Evolutionary conservation across 1,139 yeast species (phyloP).

Genomic region (Debaryomycetaceae sp.): DNA sequence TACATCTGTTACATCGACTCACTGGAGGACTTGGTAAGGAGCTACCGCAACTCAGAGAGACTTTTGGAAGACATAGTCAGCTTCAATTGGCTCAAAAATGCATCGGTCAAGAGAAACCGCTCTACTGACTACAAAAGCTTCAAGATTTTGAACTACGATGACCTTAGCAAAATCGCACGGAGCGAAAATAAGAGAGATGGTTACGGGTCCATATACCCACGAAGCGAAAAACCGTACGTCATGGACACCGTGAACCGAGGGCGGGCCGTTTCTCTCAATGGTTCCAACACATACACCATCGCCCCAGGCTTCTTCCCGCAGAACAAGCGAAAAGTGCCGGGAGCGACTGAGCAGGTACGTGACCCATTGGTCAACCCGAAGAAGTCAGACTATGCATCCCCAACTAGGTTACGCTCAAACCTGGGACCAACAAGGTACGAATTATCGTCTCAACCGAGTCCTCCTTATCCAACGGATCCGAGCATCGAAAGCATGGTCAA

Average conservation of each 20-base stretch:
- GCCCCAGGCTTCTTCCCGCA: slow-evolving; percentile 1
- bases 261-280: background rate
- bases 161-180: slow-evolving; percentile 1
- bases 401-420: background rate
- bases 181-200: slow-evolving; percentile 3
- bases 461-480: background rate
- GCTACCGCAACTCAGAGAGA: slow-evolving; percentile 2
- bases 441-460: background rate
- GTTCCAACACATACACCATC: slow-evolving; percentile 1
- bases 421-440: background rate
- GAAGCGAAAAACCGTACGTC: background rate
- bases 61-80: background rate
- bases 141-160: background rate
- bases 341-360: background rate
- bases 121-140: background rate
- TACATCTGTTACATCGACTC: slow-evolving; percentile 11
- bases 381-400: background rate
- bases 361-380: background rate
- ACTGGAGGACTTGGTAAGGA: slow-evolving; percentile 4
- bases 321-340: background rate
- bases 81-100: background rate
- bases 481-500: background rate
- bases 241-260: background rate
- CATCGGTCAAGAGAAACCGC: background rate
- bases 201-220: background rate